Base-by-base conservation (phyloP, 2,329 filamentous ascomycete genomes). In the Zymoseptoria crescenta region DNA sequence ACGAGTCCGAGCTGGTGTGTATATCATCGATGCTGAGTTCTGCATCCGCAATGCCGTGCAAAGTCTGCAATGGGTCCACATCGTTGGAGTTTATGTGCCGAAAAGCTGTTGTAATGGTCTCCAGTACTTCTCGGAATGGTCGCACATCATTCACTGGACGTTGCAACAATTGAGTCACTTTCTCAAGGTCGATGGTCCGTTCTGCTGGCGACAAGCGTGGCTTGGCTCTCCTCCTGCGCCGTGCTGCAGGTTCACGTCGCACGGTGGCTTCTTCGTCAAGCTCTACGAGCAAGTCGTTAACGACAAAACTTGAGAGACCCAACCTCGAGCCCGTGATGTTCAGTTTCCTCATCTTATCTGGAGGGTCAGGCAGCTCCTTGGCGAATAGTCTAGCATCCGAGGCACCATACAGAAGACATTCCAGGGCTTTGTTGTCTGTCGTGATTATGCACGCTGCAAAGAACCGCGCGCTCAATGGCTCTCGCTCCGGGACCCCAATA, bases 31-130 rank as follows among this genome's bases (percentile, higher is more conserved):
- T 28, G 21, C 8, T 21, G 3, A 55, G 20, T 10, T 58, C 56
- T 19, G 27, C 4, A 7, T 48, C 16, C 35, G 48, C 29, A 8
- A 61, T 30, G 30, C 30, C 57, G 35, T 53, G 13, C 50, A 67
- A 24, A 8, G 62, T 59, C 29, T 54, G 63, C 41, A 62, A 49
- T 8, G 57, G 57, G 21, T 53, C 49, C 8, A 56, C 56, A 9
- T 21, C 53, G 27, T n/a, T 49, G 13, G 48, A 16, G 19, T 50
- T 21, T 10, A 13, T 10, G 3, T 16, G 8, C 7, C 13, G 10
- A 13, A 59, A 48, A 20, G 27, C 45, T n/a, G 20, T 27, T 24
- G 19, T 20, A n/a, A 59, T 52, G 21, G 50, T 28, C n/a, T 27
- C 19, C 10, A 30, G 52, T 9, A 59, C 52, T 8, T 59, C 57